phyloP scores from a whole-genome alignment of 768 basidiomycete species.

The Mycena maculata region DNA sequence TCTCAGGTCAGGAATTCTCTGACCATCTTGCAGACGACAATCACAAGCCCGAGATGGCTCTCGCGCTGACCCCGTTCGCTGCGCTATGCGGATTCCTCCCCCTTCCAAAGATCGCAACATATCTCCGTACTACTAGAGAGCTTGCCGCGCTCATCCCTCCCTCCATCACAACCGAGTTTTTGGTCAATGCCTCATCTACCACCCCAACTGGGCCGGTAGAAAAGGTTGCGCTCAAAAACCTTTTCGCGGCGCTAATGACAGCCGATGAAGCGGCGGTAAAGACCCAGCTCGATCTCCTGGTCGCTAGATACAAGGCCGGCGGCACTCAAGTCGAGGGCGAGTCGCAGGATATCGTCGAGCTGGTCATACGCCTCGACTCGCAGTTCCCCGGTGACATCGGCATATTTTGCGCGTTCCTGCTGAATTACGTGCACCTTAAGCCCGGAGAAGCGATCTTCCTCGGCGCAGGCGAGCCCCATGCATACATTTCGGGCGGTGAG shows the following conservation, averaged over 20 bases:
- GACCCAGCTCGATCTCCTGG: slow-evolving; percentile 65
- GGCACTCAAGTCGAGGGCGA: slow-evolving; percentile 54
- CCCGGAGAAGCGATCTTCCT: slow-evolving; percentile 95
- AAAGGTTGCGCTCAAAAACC: slow-evolving; percentile 73
- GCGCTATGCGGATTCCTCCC: slow-evolving; percentile 96
- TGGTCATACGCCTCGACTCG: slow-evolving; percentile 69
- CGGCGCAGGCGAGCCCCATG: slow-evolving; percentile 96
- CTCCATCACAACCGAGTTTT: slow-evolving; percentile 63
- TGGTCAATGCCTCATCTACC: slow-evolving; percentile 54
- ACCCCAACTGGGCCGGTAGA: slow-evolving; percentile 58
- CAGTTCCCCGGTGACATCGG: slow-evolving; percentile 96
- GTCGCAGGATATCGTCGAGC: slow-evolving; percentile 60
- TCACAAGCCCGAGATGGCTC: slow-evolving; percentile 99
- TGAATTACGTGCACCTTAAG: slow-evolving; percentile 85
- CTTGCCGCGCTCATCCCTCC: slow-evolving; percentile 76
- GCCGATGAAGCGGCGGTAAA: slow-evolving; percentile 67
- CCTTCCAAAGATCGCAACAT: slow-evolving; percentile 72
- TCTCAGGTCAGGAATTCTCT: not conserved
- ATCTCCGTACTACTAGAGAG: slow-evolving; percentile 80
- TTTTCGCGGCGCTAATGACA: slow-evolving; percentile 90
- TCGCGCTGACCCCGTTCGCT: slow-evolving; percentile 90
- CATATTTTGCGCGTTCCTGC: slow-evolving; percentile 88
- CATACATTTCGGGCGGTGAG: slow-evolving; percentile 93
- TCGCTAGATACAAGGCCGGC: slow-evolving; percentile 69
- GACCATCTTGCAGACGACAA: slow-evolving; percentile 76